Conservation (phyloP, 2,329 filamentous ascomycete genomes). For the Alternaria tenuissima region DNA sequence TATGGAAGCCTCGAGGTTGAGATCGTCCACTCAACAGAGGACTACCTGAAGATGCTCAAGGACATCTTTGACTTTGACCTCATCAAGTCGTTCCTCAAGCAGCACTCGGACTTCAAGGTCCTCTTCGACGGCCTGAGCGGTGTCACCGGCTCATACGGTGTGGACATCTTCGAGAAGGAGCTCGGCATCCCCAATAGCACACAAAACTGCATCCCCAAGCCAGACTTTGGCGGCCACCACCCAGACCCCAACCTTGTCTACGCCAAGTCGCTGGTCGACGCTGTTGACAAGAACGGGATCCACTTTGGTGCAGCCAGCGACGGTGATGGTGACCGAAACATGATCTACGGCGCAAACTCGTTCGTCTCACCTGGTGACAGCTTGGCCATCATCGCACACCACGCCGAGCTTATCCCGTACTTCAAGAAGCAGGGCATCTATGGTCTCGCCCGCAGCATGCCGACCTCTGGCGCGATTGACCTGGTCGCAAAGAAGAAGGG, state of each 20-base stretch:
- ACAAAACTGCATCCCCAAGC: conserved; percentile 90
- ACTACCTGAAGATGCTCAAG: conserved; percentile 96
- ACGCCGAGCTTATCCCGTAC: conserved; percentile 95
- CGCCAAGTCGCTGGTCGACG: conserved; percentile 91
- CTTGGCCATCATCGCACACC: conserved; percentile 96
- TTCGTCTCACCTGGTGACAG: conserved; percentile 98
- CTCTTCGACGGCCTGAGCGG: conserved; percentile 94
- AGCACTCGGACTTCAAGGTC: conserved; percentile 92
- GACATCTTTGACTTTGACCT: conserved; percentile 97
- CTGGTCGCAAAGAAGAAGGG: conserved; percentile 95
- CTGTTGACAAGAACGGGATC: conserved; percentile 87
- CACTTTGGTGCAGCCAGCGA: conserved; percentile 97
- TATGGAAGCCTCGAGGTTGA: conserved; percentile 92
- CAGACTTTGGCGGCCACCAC: conserved; percentile 97
- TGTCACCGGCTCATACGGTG: conserved; percentile 94
- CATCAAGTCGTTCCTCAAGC: conserved; percentile 91
- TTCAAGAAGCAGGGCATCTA: conserved; percentile 98
- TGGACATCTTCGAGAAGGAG: conserved; percentile 93
- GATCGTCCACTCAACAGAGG: conserved; percentile 89
- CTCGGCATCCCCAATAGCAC: conserved; percentile 82
- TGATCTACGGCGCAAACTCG: conserved; percentile 97
- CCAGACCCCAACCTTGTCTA: conserved; percentile 98
- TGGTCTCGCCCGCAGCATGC: conserved; percentile 96
- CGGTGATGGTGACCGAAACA: conserved; percentile 98
- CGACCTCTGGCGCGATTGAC: conserved; percentile 93